A percentile compares a stretch with the other conserved stretches of the same genome.
Conservation (phyloP, 2,329 filamentous ascomycete genomes). For the Amylocarpus encephaloides region DNA sequence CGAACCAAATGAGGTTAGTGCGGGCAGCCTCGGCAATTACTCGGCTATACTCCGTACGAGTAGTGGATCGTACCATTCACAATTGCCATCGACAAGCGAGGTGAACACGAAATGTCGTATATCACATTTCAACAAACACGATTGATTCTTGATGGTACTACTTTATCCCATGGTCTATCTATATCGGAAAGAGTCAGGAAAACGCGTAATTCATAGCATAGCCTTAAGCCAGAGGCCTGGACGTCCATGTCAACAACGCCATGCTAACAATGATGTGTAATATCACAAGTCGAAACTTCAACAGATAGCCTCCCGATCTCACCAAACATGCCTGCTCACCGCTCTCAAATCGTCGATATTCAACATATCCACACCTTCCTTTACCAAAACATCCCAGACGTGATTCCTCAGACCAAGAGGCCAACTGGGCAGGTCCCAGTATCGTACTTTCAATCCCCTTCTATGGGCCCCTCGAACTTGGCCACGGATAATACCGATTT, state of each 20-base stretch:
- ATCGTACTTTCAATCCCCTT: constrained; percentile 49
- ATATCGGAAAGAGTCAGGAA: no score
- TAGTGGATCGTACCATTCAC: no score
- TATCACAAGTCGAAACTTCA: no score
- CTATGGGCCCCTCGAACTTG: constrained; percentile 44
- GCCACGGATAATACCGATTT: constrained; percentile 38
- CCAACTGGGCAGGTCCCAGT: constrained; percentile 56
- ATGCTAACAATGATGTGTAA: no score
- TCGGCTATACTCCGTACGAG: no score
- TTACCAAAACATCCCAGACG: constrained; percentile 49
- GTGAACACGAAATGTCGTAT: no score
- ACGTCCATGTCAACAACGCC: no score
- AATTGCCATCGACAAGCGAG: no score
- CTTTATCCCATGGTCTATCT: neutral
- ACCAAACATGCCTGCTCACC: constrained; percentile 24
- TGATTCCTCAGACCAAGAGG: constrained; percentile 47
- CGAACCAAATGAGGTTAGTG: neutral
- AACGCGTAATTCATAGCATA: no score
- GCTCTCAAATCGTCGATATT: constrained; percentile 55
- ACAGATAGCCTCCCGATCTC: neutral
- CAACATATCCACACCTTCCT: constrained; percentile 53
- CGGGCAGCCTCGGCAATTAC: neutral
- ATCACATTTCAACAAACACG: neutral
- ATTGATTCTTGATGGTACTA: neutral
- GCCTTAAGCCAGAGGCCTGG: no score